Conservation (phyloP, 2,329 filamentous ascomycete genomes). For the Hypoxylon sp. region DNA sequence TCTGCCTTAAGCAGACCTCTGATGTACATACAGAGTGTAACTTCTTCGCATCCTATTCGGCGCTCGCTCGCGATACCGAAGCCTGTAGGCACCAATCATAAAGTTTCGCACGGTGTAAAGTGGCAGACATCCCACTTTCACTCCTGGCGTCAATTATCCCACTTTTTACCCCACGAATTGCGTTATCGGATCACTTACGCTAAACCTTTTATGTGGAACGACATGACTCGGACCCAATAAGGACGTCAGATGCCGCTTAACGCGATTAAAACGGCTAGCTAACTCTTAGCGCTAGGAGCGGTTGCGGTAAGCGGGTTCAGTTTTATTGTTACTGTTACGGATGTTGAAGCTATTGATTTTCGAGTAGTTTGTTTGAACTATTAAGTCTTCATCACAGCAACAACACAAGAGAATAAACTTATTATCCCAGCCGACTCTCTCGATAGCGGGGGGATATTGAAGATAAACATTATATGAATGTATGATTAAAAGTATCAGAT, state of each 20-base stretch:
- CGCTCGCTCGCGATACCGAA: conserved; percentile 5
- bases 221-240: conserved; percentile 3
- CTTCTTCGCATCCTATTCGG: conserved; percentile 6
- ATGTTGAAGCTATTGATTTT: conserved; percentile 6
- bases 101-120: conserved; percentile 21
- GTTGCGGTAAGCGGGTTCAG: conserved; percentile 20
- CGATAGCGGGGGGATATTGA: neutral
- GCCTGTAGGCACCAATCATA: conserved; percentile 1
- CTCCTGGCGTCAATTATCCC: conserved; percentile 25
- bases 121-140: conserved; percentile 22
- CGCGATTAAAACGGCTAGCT: conserved; percentile 23
- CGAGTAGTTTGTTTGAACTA: conserved; percentile 1
- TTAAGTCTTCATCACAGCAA: neutral
- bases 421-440: neutral
- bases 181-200: conserved; percentile 41
- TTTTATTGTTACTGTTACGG: neutral
- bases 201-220: neutral
- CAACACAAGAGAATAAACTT: neutral
- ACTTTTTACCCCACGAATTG: conserved; percentile 46
- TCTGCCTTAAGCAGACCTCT: conserved; percentile 2
- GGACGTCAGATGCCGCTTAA: conserved; percentile 12
- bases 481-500: neutral
- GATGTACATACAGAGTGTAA: neutral
- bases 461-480: neutral
- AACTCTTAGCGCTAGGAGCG: conserved; percentile 30